phyloP scores from a whole-genome alignment of 441 rosid genomes.

The Arabidopsis hybrid region DNA sequence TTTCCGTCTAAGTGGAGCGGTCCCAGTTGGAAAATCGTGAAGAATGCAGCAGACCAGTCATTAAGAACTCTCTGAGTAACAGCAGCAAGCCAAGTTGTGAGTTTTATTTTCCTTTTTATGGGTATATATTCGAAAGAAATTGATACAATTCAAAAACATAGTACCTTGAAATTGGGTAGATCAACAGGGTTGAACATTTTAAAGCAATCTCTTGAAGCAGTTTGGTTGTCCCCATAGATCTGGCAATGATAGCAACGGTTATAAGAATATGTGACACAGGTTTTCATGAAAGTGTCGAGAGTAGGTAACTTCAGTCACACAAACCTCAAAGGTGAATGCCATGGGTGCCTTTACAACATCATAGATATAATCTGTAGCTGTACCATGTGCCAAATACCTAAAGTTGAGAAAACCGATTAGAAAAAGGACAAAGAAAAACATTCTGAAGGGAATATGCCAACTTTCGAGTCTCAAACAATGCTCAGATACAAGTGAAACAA shows the following conservation, averaged over 20 bases:
- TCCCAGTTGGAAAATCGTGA: constrained; percentile 75
- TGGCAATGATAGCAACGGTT: constrained; percentile 43
- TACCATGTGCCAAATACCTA: constrained; percentile 98
- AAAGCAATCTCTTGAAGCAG: constrained; percentile 85
- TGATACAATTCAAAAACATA: constrained; percentile 22
- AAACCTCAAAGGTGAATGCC: constrained; percentile 99
- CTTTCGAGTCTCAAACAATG: too few species aligned
- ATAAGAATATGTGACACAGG: constrained; percentile 14
- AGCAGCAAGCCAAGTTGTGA: constrained; percentile 34
- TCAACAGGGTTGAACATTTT: constrained; percentile 96
- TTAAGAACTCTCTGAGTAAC: constrained; percentile 84
- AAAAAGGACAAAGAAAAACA: not conserved
- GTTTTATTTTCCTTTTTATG: not conserved
- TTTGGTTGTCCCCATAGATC: constrained; percentile 82
- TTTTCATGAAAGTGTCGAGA: not conserved
- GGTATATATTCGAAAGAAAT: not conserved
- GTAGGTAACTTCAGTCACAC: constrained; percentile 26
- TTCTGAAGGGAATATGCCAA: not conserved
- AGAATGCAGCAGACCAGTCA: constrained; percentile 93
- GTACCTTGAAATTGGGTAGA: constrained; percentile 76
- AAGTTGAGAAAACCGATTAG: constrained; percentile 21
- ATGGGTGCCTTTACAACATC: constrained; percentile 85
- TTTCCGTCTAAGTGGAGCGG: constrained; percentile 55
- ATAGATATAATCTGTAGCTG: constrained; percentile 97
- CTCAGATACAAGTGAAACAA: too few species aligned